phyloP scores from a whole-genome alignment of 2,329 filamentous ascomycete genomes.

The Botryosphaeria agaves region DNA sequence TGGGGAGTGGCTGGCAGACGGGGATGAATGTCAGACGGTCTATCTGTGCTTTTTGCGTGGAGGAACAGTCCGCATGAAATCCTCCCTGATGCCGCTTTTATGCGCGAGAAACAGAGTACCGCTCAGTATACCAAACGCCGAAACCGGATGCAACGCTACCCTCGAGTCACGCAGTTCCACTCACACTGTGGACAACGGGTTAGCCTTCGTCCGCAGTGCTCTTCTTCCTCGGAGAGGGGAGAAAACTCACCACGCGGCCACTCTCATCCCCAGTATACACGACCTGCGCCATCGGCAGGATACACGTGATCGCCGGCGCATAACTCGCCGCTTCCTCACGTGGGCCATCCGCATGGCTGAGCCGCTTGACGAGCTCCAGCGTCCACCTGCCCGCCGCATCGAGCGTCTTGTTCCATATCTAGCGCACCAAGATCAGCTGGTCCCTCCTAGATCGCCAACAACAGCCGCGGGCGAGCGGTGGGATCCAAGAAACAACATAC shows the following conservation, averaged over 20 bases:
- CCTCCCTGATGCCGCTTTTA: no score
- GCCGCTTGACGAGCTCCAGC: slow-evolving; percentile 59
- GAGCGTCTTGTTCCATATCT: slow-evolving; percentile 41
- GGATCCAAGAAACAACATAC: slow-evolving; percentile 28
- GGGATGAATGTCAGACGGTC: no score
- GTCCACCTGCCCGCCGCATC: slow-evolving; percentile 48
- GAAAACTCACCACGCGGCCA: slow-evolving; percentile 60
- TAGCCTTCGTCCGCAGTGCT: not conserved
- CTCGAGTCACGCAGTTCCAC: slow-evolving; percentile 20
- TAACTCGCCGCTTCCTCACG: slow-evolving; percentile 40
- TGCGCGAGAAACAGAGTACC: no score
- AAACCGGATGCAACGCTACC: no score
- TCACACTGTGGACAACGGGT: slow-evolving; percentile 7
- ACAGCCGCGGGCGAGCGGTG: not conserved
- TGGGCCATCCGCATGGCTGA: slow-evolving; percentile 62
- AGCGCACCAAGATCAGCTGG: not conserved
- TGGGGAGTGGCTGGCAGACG: no score
- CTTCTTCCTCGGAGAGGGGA: not conserved
- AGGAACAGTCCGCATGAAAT: no score
- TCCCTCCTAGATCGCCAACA: not conserved
- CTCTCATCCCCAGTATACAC: slow-evolving; percentile 93
- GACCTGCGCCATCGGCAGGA: slow-evolving; percentile 63
- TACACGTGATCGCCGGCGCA: slow-evolving; percentile 61
- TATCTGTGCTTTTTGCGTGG: no score
- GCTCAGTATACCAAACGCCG: no score